Conservation (phyloP, 352 stramenopile genomes). For the Phytopythium mirpurense region DNA sequence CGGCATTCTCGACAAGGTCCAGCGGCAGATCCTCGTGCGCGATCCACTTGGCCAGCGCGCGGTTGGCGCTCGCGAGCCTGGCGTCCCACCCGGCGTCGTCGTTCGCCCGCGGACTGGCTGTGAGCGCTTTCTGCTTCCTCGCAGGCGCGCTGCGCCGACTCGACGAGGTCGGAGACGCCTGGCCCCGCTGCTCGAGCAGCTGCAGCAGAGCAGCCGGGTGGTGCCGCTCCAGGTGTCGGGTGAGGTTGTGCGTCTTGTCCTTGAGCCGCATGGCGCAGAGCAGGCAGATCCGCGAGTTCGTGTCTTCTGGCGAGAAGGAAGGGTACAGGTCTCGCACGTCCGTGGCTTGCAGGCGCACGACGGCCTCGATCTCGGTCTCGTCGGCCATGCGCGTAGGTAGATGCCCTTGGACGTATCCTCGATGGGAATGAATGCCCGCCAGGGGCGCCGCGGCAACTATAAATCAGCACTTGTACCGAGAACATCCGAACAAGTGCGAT, state of each 20-base stretch:
- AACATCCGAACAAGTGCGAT: neutral
- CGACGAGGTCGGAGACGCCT: slow-evolving; percentile 14
- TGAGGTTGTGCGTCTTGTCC: slow-evolving; percentile 69
- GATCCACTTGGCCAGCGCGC: slow-evolving; percentile 34
- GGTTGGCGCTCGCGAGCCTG: slow-evolving; percentile 21
- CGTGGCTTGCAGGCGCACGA: slow-evolving; percentile 38
- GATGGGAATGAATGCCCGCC: neutral
- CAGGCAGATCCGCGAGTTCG: slow-evolving; percentile 36
- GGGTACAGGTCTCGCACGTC: slow-evolving; percentile 53
- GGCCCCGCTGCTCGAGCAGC: slow-evolving; percentile 39
- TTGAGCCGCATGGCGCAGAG: slow-evolving; percentile 43
- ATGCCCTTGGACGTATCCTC: neutral
- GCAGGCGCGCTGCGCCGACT: slow-evolving; percentile 10
- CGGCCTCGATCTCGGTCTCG: slow-evolving; percentile 54
- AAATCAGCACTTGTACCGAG: slow-evolving; percentile 5
- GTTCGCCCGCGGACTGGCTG: slow-evolving; percentile 2
- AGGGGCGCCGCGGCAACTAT: slow-evolving; percentile 13
- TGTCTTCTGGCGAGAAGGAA: slow-evolving; percentile 26
- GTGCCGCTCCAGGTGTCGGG: slow-evolving; percentile 48
- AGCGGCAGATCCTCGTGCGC: slow-evolving; percentile 38
- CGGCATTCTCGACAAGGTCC: slow-evolving; percentile 26
- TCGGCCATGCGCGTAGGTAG: slow-evolving; percentile 19
- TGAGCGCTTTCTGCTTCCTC: slow-evolving; percentile 10
- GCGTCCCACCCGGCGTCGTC: slow-evolving; percentile 3
- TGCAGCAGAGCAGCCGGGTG: slow-evolving; percentile 41